Evolutionary conservation across 495 filamentous ascomycete genomes (phyloP).

Genomic region (Amniculicola lignicola): DNA sequence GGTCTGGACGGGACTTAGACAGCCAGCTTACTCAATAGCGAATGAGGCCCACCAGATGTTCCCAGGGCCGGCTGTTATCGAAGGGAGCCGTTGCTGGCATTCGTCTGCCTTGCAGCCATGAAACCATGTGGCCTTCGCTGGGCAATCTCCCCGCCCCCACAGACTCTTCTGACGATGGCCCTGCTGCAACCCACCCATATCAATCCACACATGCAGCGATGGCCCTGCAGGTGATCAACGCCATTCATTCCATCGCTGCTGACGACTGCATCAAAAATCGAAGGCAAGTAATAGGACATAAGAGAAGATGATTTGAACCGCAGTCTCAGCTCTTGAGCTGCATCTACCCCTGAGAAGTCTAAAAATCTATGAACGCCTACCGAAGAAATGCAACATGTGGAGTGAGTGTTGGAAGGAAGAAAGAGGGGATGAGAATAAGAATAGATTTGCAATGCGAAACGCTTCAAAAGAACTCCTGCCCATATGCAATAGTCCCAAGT

Average conservation of each 20-base stretch:
- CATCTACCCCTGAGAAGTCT: conserved; percentile 1
- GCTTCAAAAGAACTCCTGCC: conserved; percentile 21
- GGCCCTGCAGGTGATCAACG: conserved; percentile 18
- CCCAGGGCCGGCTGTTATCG: not conserved
- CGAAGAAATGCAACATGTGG: not conserved
- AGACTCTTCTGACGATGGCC: not conserved
- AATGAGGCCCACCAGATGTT: too few relatives aligned
- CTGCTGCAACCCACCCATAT: not conserved
- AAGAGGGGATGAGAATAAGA: conserved; percentile 3
- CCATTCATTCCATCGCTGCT: conserved; percentile 12
- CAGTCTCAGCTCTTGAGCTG: conserved; percentile 25
- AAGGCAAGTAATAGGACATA: not conserved
- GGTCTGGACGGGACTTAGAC: too few relatives aligned
- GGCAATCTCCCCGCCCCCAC: conserved; percentile 2
- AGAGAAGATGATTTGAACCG: conserved; percentile 1
- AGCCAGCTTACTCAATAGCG: too few relatives aligned
- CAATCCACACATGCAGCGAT: not conserved
- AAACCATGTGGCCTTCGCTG: not conserved
- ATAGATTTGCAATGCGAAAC: conserved; percentile 22
- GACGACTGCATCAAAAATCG: conserved; percentile 3
- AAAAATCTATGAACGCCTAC: not conserved
- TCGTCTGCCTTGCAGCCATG: not conserved
- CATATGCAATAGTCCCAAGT: conserved; percentile 7
- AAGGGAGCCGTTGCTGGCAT: conserved; percentile 1
- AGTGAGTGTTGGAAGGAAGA: not conserved